Percentiles rank a stretch among this genome's conserved stretches.
These are phyloP conservation scores for Acorus calamus DNA, from an alignment of 106 monocot genomes.

Conservation along the genomic window DNA sequence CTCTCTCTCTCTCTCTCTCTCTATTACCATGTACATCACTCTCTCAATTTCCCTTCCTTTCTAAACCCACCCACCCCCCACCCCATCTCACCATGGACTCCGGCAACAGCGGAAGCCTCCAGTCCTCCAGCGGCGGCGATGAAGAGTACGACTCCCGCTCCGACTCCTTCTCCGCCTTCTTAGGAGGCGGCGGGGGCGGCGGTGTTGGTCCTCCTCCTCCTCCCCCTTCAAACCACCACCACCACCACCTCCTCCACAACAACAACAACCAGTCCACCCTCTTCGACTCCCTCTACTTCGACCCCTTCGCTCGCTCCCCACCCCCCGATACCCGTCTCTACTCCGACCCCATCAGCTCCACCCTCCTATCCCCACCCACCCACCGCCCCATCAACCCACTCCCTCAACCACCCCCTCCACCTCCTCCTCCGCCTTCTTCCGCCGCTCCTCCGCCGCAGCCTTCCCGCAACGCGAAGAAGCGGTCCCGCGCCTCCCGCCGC, in stretches of 20 bases:
- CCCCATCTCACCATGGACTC: slow-evolving; percentile 26
- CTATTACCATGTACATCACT: no score
- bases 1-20: no score
- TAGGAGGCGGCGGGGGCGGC: neutral
- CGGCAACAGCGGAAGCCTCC: slow-evolving; percentile 53
- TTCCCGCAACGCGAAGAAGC: slow-evolving; percentile 41
- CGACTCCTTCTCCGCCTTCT: slow-evolving; percentile 5
- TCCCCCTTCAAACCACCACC: neutral
- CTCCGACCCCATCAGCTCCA: neutral
- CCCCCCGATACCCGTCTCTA: neutral
- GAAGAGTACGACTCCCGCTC: slow-evolving; percentile 50
- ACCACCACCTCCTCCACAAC: neutral
- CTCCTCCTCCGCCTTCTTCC: neutral
- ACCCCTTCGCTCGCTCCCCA: neutral
- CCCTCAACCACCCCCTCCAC: neutral
- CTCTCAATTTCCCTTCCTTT: neutral
- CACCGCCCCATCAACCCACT: neutral
- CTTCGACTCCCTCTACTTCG: slow-evolving; percentile 5
- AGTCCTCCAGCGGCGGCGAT: slow-evolving; percentile 65
- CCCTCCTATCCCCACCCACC: neutral
- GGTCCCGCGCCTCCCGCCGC: slow-evolving; percentile 62
- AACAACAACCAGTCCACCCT: neutral
- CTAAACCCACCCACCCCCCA: neutral
- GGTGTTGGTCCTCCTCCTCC: neutral
- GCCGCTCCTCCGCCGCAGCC: neutral